Evolutionary conservation across 2,329 filamentous ascomycete genomes (phyloP), one percentile per base, ranked within the genome.

Genomic region (Clonostachys solani): DNA sequence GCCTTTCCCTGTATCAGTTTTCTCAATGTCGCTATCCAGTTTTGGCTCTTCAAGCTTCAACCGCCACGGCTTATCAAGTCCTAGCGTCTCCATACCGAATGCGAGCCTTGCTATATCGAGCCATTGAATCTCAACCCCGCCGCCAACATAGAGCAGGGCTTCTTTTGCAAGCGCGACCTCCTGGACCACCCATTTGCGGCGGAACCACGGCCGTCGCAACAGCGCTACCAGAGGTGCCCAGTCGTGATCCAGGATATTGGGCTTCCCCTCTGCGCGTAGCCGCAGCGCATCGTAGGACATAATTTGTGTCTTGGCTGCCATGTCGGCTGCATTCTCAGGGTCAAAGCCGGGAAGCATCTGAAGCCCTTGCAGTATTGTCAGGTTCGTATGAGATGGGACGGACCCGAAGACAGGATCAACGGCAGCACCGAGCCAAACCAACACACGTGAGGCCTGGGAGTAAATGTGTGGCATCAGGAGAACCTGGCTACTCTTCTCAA

Each of bases 341-440:
- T 18, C 36, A 38, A n/a, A 18, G 36, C 36, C 15, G 36, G 36
- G 17, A 38, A 38, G 15, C 15, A 38, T n/a, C 36, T 38, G 12
- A n/a, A n/a, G 36, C 7, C 15, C 36, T 18, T 18, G 17, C 2
- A 12, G 36, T 38, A 38, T 38, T 5, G 36, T n/a, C 15, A 9
- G 10, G 17, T 38, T n/a, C 12, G 36, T 40, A 16, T 29, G 23
- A 29, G 23, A 9, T 10, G 23, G 23, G 23, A 29, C 23, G 9
- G 9, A 29, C 23, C 23, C 23, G 3, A 10, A 29, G 17, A 23
- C 40, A 15, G n/a, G n/a, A 5, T n/a, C 19, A n/a, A 12, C 8
- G 12, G 15, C 17, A 18, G 36, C 15, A 36, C 52, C 52, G 10
- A 54, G 42, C 48, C 50, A 54, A 4, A 48, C 41, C 17, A 49